phyloP scores from a whole-genome alignment of 2,329 filamentous ascomycete genomes.

The Grosmannia huntii region DNA sequence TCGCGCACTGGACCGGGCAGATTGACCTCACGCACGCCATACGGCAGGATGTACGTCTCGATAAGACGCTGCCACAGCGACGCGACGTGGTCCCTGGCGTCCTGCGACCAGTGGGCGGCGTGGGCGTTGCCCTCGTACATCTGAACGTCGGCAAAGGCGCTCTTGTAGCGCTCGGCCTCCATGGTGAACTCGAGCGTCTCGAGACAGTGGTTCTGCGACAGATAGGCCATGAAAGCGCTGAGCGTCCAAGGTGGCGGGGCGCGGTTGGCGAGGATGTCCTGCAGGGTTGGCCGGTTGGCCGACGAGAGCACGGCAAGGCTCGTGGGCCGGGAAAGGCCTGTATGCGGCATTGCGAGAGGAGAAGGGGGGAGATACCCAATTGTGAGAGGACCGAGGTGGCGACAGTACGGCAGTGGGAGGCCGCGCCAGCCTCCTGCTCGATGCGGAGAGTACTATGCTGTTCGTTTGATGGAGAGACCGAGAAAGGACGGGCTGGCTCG shows the following conservation, averaged over 20 bases:
- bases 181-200: constrained; percentile 95
- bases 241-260: constrained; percentile 83
- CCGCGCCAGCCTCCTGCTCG: constrained; percentile 30
- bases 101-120: constrained; percentile 19
- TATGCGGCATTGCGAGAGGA: constrained; percentile 23
- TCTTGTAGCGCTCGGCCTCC: constrained; percentile 75
- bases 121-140: constrained; percentile 23
- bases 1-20: constrained; percentile 78
- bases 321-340: constrained; percentile 29
- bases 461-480: constrained; percentile 20
- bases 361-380: neutral
- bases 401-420: constrained; percentile 10
- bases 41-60: constrained; percentile 79
- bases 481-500: constrained; percentile 28
- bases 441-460: constrained; percentile 11
- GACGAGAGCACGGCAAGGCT: constrained; percentile 33
- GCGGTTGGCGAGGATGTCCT: constrained; percentile 77
- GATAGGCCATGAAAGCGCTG: constrained; percentile 86
- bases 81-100: constrained; percentile 53
- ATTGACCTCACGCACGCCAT: constrained; percentile 79
- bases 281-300: constrained; percentile 51
- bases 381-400: neutral
- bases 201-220: constrained; percentile 93
- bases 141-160: constrained; percentile 36
- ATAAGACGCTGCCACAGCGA: constrained; percentile 80